Evolutionary conservation across 257 asterid species (phyloP).

Genomic region (Linderniella brevidens): DNA sequence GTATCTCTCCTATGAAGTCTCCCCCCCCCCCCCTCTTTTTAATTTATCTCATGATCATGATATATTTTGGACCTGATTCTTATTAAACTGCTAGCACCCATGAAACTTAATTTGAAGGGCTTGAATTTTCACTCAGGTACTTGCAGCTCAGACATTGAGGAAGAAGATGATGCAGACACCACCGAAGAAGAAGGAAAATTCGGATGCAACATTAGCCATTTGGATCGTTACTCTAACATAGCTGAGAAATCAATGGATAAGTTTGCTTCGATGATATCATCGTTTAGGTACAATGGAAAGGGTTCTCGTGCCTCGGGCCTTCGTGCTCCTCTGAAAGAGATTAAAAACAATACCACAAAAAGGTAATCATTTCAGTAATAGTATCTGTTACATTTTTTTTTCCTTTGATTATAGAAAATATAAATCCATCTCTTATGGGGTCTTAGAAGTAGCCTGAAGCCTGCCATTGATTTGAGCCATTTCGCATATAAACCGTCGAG

Average conservation of each 20-base stretch:
- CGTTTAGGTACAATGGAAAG: slow-evolving; percentile 49
- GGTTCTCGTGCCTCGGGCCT: slow-evolving; percentile 96
- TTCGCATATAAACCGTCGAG: no score
- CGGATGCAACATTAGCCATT: slow-evolving; percentile 62
- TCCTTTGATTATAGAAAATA: slow-evolving; percentile 2
- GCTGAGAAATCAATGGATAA: slow-evolving; percentile 78
- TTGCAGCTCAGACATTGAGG: slow-evolving; percentile 16
- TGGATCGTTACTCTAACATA: slow-evolving; percentile 54
- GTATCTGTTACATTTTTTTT: neutral
- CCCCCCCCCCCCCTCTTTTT: no score
- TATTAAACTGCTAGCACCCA: no score
- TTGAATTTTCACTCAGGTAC: slow-evolving; percentile 24
- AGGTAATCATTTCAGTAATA: slow-evolving; percentile 28
- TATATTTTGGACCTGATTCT: no score
- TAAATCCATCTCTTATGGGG: no score
- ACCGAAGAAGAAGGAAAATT: slow-evolving; percentile 36
- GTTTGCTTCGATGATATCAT: slow-evolving; percentile 62
- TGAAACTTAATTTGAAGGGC: neutral
- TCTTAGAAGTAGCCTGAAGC: no score
- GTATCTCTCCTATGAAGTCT: no score
- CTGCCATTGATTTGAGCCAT: no score
- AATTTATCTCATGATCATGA: no score
- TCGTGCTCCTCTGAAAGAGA: slow-evolving; percentile 82
- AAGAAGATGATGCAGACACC: slow-evolving; percentile 20
- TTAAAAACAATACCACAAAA: slow-evolving; percentile 33